phyloP scores from a whole-genome alignment of 2,329 filamentous ascomycete species.

The Ceratocystiopsis minuta region DNA sequence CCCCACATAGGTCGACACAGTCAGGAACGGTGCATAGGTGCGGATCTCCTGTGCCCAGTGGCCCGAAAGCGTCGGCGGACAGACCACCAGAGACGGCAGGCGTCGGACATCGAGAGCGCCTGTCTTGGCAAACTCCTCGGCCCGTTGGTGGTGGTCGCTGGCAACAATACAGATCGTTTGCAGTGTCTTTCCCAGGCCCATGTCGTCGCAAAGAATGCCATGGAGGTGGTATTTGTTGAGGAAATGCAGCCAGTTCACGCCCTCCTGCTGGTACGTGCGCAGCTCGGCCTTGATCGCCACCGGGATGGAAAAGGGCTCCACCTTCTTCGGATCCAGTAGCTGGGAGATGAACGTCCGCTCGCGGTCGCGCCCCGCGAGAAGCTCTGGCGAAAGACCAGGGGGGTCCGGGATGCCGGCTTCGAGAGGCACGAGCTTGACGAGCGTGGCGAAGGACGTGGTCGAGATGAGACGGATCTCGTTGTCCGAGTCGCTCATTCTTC shows the following conservation, averaged over 20 bases:
- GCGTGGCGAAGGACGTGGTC: slow-evolving; percentile 88
- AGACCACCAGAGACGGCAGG: slow-evolving; percentile 84
- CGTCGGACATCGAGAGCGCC: slow-evolving; percentile 58
- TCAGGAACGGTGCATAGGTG: slow-evolving; percentile 86
- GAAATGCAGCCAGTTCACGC: slow-evolving; percentile 97
- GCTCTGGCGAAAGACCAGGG: slow-evolving; percentile 72
- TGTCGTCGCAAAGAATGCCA: slow-evolving; percentile 95
- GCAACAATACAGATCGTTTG: slow-evolving; percentile 97
- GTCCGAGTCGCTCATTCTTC: slow-evolving; percentile 96
- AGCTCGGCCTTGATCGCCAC: slow-evolving; percentile 95
- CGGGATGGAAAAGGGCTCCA: slow-evolving; percentile 82
- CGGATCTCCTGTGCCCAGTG: slow-evolving; percentile 98
- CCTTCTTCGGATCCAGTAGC: slow-evolving; percentile 90
- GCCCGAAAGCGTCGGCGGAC: slow-evolving; percentile 85
- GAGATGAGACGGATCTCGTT: slow-evolving; percentile 87
- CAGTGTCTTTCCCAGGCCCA: slow-evolving; percentile 94
- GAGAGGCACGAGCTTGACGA: slow-evolving; percentile 91
- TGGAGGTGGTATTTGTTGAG: slow-evolving; percentile 96
- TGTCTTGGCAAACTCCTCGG: slow-evolving; percentile 76
- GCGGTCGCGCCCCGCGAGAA: slow-evolving; percentile 77
- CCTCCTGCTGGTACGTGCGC: slow-evolving; percentile 93
- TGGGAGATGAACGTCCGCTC: slow-evolving; percentile 95
- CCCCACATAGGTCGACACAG: slow-evolving; percentile 78
- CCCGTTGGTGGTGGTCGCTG: slow-evolving; percentile 86
- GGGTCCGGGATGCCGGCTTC: slow-evolving; percentile 96